Conservation (phyloP, 768 basidiomycete genomes). For the Hysterangium stoloniferum region DNA sequence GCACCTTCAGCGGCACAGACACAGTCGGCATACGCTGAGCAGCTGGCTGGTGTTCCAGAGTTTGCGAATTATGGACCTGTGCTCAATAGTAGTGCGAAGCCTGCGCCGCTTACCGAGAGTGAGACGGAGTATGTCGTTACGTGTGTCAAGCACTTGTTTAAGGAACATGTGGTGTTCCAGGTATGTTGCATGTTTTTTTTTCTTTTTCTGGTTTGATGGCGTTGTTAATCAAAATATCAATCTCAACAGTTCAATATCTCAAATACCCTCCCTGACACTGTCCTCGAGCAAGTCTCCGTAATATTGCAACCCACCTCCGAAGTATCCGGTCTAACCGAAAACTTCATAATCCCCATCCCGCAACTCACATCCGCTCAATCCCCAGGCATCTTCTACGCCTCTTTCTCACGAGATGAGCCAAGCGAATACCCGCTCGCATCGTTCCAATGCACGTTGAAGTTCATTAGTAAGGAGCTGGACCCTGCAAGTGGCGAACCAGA, state of each 20-base stretch:
- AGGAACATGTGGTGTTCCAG: slow-evolving; percentile 95
- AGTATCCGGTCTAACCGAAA: slow-evolving; percentile 72
- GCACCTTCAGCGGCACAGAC: slow-evolving; percentile 83
- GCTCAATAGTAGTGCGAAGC: slow-evolving; percentile 76
- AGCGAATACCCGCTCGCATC: slow-evolving; percentile 73
- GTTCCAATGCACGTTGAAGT: slow-evolving; percentile 88
- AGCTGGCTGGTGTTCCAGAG: slow-evolving; percentile 82
- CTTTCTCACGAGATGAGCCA: slow-evolving; percentile 79
- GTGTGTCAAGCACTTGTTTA: slow-evolving; percentile 95
- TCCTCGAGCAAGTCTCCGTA: slow-evolving; percentile 89
- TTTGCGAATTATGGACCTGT: slow-evolving; percentile 79
- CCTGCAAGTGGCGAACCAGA: slow-evolving; percentile 93
- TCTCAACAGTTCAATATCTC: slow-evolving; percentile 99
- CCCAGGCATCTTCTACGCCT: slow-evolving; percentile 86
- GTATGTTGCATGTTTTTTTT: slow-evolving; percentile 33
- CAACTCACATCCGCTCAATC: slow-evolving; percentile 62
- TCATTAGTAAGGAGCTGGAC: slow-evolving; percentile 95
- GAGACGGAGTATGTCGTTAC: slow-evolving; percentile 98
- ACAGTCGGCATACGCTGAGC: slow-evolving; percentile 79
- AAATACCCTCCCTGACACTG: slow-evolving; percentile 92
- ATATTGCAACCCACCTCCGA: slow-evolving; percentile 82
- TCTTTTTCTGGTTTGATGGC: slow-evolving; percentile 1
- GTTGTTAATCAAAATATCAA: slow-evolving; percentile 10
- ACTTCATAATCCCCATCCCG: slow-evolving; percentile 86
- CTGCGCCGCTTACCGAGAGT: slow-evolving; percentile 82